phyloP scores from a whole-genome alignment of 1,139 yeast species.

The Yamadazyma mexicana region DNA sequence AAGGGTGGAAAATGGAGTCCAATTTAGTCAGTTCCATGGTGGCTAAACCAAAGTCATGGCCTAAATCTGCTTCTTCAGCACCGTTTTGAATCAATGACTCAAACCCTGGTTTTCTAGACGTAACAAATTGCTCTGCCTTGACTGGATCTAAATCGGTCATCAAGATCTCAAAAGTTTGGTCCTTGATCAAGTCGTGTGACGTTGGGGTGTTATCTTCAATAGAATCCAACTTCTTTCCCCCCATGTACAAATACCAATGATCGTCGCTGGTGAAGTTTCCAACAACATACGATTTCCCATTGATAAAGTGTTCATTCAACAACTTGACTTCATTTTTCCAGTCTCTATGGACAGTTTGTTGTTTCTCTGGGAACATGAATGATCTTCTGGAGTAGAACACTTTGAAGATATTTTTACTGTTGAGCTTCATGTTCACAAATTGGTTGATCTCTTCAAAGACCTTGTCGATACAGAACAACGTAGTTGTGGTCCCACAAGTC shows the following conservation, averaged over 20 bases:
- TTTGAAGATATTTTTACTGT: slow-evolving; percentile 51
- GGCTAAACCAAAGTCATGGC: slow-evolving; percentile 71
- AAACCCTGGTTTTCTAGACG: slow-evolving; percentile 56
- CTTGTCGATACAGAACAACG: slow-evolving; percentile 72
- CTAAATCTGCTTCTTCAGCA: slow-evolving; percentile 63
- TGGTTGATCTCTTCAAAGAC: slow-evolving; percentile 47
- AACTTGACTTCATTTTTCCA: slow-evolving; percentile 81
- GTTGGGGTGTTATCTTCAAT: neutral
- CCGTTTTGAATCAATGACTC: slow-evolving; percentile 33
- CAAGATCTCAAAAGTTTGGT: slow-evolving; percentile 84
- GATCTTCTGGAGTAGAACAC: slow-evolving; percentile 89
- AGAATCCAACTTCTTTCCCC: slow-evolving; percentile 33
- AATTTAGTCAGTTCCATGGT: slow-evolving; percentile 65
- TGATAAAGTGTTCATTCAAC: slow-evolving; percentile 61
- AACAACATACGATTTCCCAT: slow-evolving; percentile 73
- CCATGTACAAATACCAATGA: slow-evolving; percentile 89
- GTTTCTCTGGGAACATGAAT: slow-evolving; percentile 90
- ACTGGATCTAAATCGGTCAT: slow-evolving; percentile 80
- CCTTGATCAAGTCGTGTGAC: slow-evolving; percentile 23
- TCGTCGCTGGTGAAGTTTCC: slow-evolving; percentile 74
- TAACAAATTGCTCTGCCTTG: slow-evolving; percentile 61
- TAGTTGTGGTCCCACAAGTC: slow-evolving; percentile 96
- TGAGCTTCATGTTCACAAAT: slow-evolving; percentile 16
- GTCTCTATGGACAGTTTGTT: slow-evolving; percentile 74
- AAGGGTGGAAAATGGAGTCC: slow-evolving; percentile 52